Percentiles rank a stretch among this genome's conserved stretches.
These are phyloP conservation scores for Discostella pseudostelligera DNA, from an alignment of 108 stramenopile species.

Conservation along the genomic window DNA sequence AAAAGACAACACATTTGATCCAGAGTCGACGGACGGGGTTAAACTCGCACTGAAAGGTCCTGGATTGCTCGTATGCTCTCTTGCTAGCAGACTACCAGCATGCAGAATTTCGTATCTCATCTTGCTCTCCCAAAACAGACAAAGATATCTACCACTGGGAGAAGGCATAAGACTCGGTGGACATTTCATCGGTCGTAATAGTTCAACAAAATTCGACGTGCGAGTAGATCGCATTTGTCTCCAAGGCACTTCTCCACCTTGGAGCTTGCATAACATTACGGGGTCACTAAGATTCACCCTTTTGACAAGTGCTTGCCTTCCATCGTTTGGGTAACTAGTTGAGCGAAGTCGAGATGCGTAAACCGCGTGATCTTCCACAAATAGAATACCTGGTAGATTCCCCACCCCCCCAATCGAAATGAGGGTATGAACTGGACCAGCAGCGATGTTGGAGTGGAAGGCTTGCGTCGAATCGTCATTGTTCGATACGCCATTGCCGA, in stretches of 20 bases:
- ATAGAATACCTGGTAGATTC: conserved; percentile 39
- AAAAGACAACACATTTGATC: conserved; percentile 64
- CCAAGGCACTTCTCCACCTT: conserved; percentile 9
- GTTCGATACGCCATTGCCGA: too few relatives aligned
- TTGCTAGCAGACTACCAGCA: conserved; percentile 48
- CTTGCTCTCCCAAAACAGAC: conserved; percentile 68
- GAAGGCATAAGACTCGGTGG: conserved; percentile 60
- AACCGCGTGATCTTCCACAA: conserved; percentile 31
- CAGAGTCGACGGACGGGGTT: conserved; percentile 64
- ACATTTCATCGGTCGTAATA: conserved; percentile 35
- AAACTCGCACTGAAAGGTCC: conserved; percentile 32
- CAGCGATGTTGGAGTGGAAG: conserved; percentile 17
- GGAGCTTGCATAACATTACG: conserved; percentile 29
- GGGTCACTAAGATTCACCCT: conserved; percentile 37
- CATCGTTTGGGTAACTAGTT: conserved; percentile 17
- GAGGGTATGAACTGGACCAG: conserved; percentile 29
- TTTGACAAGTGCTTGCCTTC: conserved; percentile 19
- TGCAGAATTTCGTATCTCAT: conserved; percentile 77
- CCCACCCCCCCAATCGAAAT: conserved; percentile 27
- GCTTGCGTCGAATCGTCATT: background rate
- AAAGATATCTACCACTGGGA: conserved; percentile 72
- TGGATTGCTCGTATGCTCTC: conserved; percentile 14
- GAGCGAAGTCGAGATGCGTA: conserved; percentile 30
- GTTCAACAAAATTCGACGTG: conserved; percentile 30
- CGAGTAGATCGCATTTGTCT: conserved; percentile 18